phyloP scores from a whole-genome alignment of 2,329 filamentous ascomycete species.

The Emmonsia crescens region DNA sequence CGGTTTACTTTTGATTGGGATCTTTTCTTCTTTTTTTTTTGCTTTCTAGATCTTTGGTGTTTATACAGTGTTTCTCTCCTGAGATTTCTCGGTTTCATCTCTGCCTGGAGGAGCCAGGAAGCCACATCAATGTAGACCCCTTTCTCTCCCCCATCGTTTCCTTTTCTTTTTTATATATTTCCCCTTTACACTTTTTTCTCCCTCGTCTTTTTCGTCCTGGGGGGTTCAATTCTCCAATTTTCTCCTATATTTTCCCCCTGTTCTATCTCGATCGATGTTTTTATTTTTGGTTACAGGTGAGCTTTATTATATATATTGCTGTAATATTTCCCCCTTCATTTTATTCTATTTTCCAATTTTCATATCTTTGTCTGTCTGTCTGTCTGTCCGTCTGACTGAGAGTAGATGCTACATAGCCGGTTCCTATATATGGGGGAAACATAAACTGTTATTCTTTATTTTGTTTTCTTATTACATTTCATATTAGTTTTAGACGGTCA shows the following conservation, averaged over 20 bases:
- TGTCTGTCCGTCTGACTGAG: background rate
- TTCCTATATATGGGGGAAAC: background rate
- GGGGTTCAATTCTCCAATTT: background rate
- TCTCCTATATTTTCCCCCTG: too few species aligned
- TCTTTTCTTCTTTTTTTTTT: background rate
- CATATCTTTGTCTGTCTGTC: background rate
- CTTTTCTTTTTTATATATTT: constrained; percentile 8
- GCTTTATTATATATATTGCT: background rate
- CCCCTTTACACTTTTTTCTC: background rate
- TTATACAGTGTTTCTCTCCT: background rate
- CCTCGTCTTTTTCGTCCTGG: background rate
- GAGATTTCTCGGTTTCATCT: background rate
- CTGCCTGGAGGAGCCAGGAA: background rate
- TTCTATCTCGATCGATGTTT: background rate
- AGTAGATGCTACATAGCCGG: background rate
- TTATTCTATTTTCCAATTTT: constrained; percentile 12
- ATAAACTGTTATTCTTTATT: background rate
- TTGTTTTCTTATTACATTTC: background rate
- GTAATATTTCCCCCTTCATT: background rate
- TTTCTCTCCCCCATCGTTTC: background rate
- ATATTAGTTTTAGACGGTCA: background rate
- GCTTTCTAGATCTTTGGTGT: background rate
- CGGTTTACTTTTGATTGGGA: background rate
- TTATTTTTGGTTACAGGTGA: background rate
- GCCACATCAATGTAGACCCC: background rate